A percentile compares a stretch with the other conserved stretches of the same genome.
These are phyloP conservation scores for Alternaria viburni DNA, from an alignment of 2,329 filamentous ascomycete species.

Conservation along the genomic window DNA sequence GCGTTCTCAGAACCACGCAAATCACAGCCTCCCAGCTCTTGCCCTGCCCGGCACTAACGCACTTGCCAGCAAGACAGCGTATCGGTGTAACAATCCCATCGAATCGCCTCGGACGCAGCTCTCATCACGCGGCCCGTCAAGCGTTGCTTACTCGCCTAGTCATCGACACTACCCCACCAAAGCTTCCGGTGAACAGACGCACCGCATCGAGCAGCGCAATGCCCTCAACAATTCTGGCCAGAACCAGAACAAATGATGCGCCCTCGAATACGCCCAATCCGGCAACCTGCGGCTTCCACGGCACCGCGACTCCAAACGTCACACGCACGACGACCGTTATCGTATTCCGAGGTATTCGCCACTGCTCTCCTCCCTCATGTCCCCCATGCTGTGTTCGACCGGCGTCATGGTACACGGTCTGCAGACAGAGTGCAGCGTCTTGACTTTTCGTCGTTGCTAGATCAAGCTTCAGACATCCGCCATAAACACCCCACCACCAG, in stretches of 20 bases:
- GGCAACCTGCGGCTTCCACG: constrained; percentile 3
- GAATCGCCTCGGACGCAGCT: constrained; percentile 26
- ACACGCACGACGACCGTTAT: constrained; percentile 8
- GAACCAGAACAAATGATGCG: constrained; percentile 5
- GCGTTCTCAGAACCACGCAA: constrained; percentile 19
- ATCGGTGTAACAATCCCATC: constrained; percentile 39
- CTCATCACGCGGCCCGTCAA: constrained; percentile 31
- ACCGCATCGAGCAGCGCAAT: constrained; percentile 18
- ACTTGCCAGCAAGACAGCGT: constrained; percentile 44
- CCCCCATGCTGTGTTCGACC: constrained; percentile 9
- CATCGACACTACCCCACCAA: constrained; percentile 20
- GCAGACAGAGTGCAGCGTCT: background rate
- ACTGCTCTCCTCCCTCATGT: background rate
- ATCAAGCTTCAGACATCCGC: constrained; percentile 3
- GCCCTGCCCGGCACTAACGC: constrained; percentile 20
- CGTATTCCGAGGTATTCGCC: background rate
- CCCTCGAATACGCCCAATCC: constrained; percentile 5
- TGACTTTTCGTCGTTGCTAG: background rate
- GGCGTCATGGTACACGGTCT: constrained; percentile 9
- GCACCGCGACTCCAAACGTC: constrained; percentile 6
- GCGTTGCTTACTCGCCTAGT: constrained; percentile 26
- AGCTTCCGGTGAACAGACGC: constrained; percentile 37
- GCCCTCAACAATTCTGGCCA: constrained; percentile 10
- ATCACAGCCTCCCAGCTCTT: constrained; percentile 31
- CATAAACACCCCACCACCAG: background rate